These are phyloP conservation scores for Nannizziopsis arthrosporioides DNA, from an alignment of 2,329 filamentous ascomycete genomes.

Conservation along the genomic window DNA sequence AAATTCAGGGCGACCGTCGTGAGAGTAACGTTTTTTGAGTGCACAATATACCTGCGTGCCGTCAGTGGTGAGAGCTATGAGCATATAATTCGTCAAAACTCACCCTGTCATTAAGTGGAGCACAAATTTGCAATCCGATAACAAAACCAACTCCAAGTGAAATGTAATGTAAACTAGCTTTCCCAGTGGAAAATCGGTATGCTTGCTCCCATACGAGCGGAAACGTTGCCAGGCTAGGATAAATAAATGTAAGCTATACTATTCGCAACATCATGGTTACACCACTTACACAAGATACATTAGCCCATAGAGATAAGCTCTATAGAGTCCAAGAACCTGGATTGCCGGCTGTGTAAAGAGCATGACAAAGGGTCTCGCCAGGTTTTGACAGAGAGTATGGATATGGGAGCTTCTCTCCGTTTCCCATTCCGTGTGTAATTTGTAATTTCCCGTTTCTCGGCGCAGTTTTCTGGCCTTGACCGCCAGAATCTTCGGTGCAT, in stretches of 20 bases:
- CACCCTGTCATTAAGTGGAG: constrained; percentile 20
- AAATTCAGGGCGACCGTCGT: constrained; percentile 43
- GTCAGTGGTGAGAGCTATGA: not conserved
- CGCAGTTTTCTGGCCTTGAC: constrained; percentile 44
- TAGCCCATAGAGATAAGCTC: constrained; percentile 49
- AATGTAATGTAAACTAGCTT: constrained; percentile 54
- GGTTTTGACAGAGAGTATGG: constrained; percentile 28
- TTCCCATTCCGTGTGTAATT: constrained; percentile 16
- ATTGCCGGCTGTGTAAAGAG: constrained; percentile 50
- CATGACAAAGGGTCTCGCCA: constrained; percentile 47
- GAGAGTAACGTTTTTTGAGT: constrained; percentile 15
- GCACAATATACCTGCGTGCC: constrained; percentile 19
- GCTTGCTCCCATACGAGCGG: constrained; percentile 44
- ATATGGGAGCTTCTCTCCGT: constrained; percentile 25
- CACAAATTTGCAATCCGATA: constrained; percentile 40
- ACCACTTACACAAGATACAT: constrained; percentile 45
- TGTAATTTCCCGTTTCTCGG: constrained; percentile 23
- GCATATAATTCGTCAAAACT: not conserved
- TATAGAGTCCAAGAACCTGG: constrained; percentile 44
- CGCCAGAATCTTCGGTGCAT: constrained; percentile 50
- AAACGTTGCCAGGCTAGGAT: constrained; percentile 44
- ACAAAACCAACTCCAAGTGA: constrained; percentile 53
- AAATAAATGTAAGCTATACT: not conserved
- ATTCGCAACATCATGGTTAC: not conserved
- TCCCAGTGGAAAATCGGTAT: constrained; percentile 47